Conservation (phyloP, 805 yeast species). For the Candida cerambycidarum region DNA sequence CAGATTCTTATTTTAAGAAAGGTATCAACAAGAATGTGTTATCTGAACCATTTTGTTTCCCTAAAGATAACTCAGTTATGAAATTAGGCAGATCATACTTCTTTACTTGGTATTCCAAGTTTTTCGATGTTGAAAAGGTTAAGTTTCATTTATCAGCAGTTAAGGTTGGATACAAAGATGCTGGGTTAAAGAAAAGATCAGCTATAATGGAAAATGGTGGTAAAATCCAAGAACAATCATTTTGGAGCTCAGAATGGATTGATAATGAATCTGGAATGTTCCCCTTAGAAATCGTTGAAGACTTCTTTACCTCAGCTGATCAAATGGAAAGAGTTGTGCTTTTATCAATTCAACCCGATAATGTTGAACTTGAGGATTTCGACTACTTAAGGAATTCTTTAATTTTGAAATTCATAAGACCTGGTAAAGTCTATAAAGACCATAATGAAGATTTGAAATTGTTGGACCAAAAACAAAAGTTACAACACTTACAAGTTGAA, state of each 20-base stretch:
- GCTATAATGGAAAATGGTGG: slow-evolving; percentile 41
- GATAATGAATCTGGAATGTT: slow-evolving; percentile 57
- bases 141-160: slow-evolving; percentile 66
- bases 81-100: slow-evolving; percentile 66
- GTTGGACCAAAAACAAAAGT: slow-evolving; percentile 28
- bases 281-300: slow-evolving; percentile 59
- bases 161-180: slow-evolving; percentile 52
- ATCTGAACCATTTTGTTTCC: slow-evolving; percentile 86
- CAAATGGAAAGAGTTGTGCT: slow-evolving; percentile 56
- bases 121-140: slow-evolving; percentile 62
- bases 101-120: slow-evolving; percentile 76
- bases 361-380: slow-evolving; percentile 64
- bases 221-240: slow-evolving; percentile 38
- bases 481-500: slow-evolving; percentile 23
- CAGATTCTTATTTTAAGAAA: slow-evolving; percentile 65
- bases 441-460: slow-evolving; percentile 43
- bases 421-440: slow-evolving; percentile 54
- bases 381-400: slow-evolving; percentile 44
- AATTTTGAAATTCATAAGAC: slow-evolving; percentile 48
- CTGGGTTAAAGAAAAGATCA: slow-evolving; percentile 54
- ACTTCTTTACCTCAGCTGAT: slow-evolving; percentile 52
- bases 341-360: slow-evolving; percentile 73
- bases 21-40: slow-evolving; percentile 55
- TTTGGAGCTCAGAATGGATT: slow-evolving; percentile 74
- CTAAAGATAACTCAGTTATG: slow-evolving; percentile 59